phyloP scores from a whole-genome alignment of 768 basidiomycete genomes.

The Boletus eberwhitei region DNA sequence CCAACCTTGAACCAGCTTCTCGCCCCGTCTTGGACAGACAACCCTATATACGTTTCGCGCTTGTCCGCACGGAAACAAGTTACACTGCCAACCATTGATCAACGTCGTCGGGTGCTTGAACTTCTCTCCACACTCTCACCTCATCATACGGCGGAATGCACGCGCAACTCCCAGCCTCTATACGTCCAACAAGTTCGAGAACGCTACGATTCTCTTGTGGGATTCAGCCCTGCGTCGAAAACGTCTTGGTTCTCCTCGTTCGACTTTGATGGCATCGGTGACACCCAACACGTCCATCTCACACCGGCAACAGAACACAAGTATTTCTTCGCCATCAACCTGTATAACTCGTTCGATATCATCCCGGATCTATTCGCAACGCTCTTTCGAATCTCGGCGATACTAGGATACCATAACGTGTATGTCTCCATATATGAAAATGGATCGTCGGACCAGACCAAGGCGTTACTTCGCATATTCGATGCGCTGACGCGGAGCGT shows the following conservation, averaged over 20 bases:
- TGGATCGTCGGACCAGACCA: slow-evolving; percentile 98
- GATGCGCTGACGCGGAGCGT: slow-evolving; percentile 88
- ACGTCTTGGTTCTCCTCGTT: slow-evolving; percentile 60
- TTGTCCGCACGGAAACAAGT: slow-evolving; percentile 60
- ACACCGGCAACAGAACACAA: slow-evolving; percentile 72
- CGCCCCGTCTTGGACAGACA: slow-evolving; percentile 50
- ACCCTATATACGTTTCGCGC: slow-evolving; percentile 45
- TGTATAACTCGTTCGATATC: slow-evolving; percentile 99
- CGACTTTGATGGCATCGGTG: slow-evolving; percentile 43
- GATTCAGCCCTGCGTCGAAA: slow-evolving; percentile 59
- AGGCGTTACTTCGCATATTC: slow-evolving; percentile 92
- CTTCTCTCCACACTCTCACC: slow-evolving; percentile 84
- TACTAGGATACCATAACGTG: slow-evolving; percentile 97
- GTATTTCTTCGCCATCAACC: slow-evolving; percentile 98
- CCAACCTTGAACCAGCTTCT: slow-evolving; percentile 17
- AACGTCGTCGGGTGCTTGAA: slow-evolving; percentile 82
- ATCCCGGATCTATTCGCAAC: slow-evolving; percentile 97
- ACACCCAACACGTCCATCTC: slow-evolving; percentile 36
- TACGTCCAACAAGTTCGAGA: slow-evolving; percentile 84
- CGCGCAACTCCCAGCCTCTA: slow-evolving; percentile 74
- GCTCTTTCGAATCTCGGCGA: slow-evolving; percentile 87
- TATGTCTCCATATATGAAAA: slow-evolving; percentile 99
- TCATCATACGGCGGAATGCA: slow-evolving; percentile 93
- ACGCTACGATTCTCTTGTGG: slow-evolving; percentile 81
- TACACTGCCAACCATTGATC: slow-evolving; percentile 74